Percentiles rank a stretch among this genome's conserved stretches.
Evolutionary conservation across 148 eudicot genomes (phyloP).

Genomic region (Spergularia bocconei): DNA sequence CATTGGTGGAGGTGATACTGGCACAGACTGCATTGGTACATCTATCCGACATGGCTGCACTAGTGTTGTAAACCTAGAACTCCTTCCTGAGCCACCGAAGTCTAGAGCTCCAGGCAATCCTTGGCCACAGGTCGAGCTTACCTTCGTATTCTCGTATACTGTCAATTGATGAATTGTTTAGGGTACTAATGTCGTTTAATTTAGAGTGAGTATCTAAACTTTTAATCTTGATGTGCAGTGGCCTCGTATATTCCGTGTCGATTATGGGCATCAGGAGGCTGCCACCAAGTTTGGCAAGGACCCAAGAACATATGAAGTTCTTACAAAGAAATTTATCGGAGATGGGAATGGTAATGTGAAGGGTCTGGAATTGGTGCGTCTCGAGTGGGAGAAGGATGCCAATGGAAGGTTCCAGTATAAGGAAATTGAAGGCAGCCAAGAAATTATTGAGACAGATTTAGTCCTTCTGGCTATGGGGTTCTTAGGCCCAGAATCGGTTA

Average conservation of each 20-base stretch:
- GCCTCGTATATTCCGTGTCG: conserved; percentile 97
- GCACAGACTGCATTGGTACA: conserved; percentile 99
- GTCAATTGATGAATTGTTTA: background rate
- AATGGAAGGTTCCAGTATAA: conserved; percentile 79
- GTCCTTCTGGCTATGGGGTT: conserved; percentile 99
- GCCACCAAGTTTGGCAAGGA: conserved; percentile 89
- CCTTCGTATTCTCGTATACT: background rate
- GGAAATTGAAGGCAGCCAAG: conserved; percentile 81
- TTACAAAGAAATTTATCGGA: conserved; percentile 84
- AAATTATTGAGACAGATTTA: conserved; percentile 77
- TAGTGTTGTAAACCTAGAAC: conserved; percentile 74
- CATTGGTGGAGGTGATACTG: conserved; percentile 99
- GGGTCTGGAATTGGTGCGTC: conserved; percentile 80
- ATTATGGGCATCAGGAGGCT: conserved; percentile 98
- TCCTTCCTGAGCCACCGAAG: conserved; percentile 89
- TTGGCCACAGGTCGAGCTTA: conserved; percentile 86
- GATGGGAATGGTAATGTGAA: conserved; percentile 79
- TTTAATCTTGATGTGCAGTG: conserved; percentile 49
- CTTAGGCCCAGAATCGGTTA: conserved; percentile 94
- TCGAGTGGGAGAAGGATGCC: conserved; percentile 91
- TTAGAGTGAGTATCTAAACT: background rate
- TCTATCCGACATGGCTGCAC: conserved; percentile 95
- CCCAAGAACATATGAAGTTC: conserved; percentile 88
- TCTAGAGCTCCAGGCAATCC: conserved; percentile 94
- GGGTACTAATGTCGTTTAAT: too few species aligned